These are phyloP conservation scores for Aspergillus leporis DNA, from an alignment of 495 filamentous ascomycete species.

Conservation along the genomic window DNA sequence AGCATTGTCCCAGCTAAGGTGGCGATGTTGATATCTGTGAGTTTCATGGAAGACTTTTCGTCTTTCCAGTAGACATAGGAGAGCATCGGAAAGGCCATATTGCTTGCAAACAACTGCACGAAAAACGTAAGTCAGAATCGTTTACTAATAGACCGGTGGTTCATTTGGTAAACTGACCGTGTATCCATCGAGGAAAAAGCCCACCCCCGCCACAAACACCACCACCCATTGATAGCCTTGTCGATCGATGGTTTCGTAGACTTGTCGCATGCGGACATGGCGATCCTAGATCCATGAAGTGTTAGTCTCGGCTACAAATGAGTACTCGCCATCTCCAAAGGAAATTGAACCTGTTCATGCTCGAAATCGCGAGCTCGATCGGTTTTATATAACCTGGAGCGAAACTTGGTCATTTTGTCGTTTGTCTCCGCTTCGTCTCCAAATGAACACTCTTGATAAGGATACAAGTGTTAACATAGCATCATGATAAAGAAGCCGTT, in stretches of 20 bases:
- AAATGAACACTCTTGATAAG: not conserved
- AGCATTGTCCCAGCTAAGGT: slow-evolving; percentile 59
- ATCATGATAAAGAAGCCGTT: no score
- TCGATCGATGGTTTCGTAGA: slow-evolving; percentile 51
- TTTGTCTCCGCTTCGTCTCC: not conserved
- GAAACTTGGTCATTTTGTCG: slow-evolving; percentile 37
- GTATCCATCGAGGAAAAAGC: slow-evolving; percentile 70
- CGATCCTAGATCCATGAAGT: slow-evolving; percentile 34
- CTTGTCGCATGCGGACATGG: slow-evolving; percentile 49
- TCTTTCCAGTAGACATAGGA: slow-evolving; percentile 62
- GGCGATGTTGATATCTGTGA: slow-evolving; percentile 57
- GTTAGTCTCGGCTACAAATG: not conserved
- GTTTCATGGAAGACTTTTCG: slow-evolving; percentile 35
- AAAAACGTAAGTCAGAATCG: not conserved
- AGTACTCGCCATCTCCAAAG: not conserved
- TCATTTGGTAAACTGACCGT: slow-evolving; percentile 45
- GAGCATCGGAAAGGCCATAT: slow-evolving; percentile 62
- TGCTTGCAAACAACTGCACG: slow-evolving; percentile 59
- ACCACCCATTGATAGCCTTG: slow-evolving; percentile 50
- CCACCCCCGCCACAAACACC: slow-evolving; percentile 61
- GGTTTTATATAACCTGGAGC: slow-evolving; percentile 46
- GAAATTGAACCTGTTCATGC: slow-evolving; percentile 43
- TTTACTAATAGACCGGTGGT: not conserved
- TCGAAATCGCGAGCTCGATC: slow-evolving; percentile 51
- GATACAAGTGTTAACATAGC: not conserved